Percentiles rank a stretch among this genome's conserved stretches.
These are phyloP conservation scores for Dendrothele bispora DNA, from an alignment of 768 basidiomycete species.

Conservation along the genomic window DNA sequence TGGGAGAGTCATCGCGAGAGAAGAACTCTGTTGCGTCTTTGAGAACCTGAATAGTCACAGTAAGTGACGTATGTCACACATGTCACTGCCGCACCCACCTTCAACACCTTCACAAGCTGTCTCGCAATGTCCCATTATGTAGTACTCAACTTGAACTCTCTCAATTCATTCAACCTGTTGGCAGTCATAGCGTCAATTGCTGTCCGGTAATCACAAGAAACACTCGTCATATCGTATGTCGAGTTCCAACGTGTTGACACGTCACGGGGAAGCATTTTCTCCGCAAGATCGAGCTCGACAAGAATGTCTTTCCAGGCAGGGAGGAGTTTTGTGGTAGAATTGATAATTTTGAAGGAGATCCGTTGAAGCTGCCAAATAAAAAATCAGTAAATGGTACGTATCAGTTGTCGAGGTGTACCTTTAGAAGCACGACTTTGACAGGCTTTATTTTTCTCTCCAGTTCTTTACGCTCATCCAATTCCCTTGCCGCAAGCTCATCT, in stretches of 20 bases:
- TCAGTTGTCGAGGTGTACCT: no score
- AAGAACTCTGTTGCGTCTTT: conserved; percentile 28
- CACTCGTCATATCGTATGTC: conserved; percentile 29
- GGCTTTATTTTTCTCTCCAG: no score
- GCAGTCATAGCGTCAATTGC: conserved; percentile 23
- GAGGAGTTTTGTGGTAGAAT: conserved; percentile 29
- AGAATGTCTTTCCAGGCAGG: conserved; percentile 26
- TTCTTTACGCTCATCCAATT: no score
- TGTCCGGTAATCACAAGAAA: conserved; percentile 24
- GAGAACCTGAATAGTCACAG: conserved; percentile 16
- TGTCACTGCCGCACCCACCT: conserved; percentile 14
- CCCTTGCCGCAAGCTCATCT: no score
- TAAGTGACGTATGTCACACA: neutral
- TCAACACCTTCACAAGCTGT: conserved; percentile 21
- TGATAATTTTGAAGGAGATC: conserved; percentile 22
- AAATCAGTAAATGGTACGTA: no score
- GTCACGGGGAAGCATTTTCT: conserved; percentile 28
- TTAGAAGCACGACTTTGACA: no score
- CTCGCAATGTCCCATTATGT: conserved; percentile 25
- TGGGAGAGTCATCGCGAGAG: conserved; percentile 13
- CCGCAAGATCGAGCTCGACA: conserved; percentile 4
- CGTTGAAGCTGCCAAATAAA: conserved; percentile 19
- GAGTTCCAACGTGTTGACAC: conserved; percentile 38
- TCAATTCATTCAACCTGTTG: conserved; percentile 7
- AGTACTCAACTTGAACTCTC: conserved; percentile 15